Evolutionary conservation across 805 yeast species (phyloP), one percentile per base, ranked within the genome.

Genomic region (Candida takata): DNA sequence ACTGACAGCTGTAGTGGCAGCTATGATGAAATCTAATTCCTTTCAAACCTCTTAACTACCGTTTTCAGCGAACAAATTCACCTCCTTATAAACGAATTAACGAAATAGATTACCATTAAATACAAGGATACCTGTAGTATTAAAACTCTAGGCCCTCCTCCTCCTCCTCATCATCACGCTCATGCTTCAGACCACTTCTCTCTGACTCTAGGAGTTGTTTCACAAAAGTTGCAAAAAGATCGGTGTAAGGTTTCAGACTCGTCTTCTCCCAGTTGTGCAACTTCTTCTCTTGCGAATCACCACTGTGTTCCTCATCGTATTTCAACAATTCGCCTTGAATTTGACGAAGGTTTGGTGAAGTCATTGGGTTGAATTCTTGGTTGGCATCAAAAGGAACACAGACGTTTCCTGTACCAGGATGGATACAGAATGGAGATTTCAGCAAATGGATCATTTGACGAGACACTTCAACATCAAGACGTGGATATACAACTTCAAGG

Each of bases 371-470:
- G 52, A 90, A 92, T 4, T 76, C 76, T 27, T 61, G 53, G 4
- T 43, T 53, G 0, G 59, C 42, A 35, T 58, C 62, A 31, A 70
- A 81, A 0, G 97, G 96, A 7, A 92, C 95, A 73, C 97, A 92
- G 4, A 92, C 84, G 50, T 84, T 82, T 7, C 96, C 96, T 0
- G 98, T 92, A 3, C 86, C 79, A 2, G 98, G 98, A 58, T 92
- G 98, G 29, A 92, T 79, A 64, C 97, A 90, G 57, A 92, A 92
- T 13, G 98, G 98, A 2, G 97, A 84, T 56, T 92, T 92, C 49
- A 92, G 71, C 61, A 92, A 77, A 65, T 92, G 98, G 61, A 79
- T 85, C 52, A 88, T 69, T 56, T 84, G 92, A 47, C 80, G 73
- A 7, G 97, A 83, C 24, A 92, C 98, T 58, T 88, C 95, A 33